Evolutionary conservation across 768 basidiomycete species (phyloP), one percentile per base, ranked within the genome.

Genomic region (Lactifluus volemus): DNA sequence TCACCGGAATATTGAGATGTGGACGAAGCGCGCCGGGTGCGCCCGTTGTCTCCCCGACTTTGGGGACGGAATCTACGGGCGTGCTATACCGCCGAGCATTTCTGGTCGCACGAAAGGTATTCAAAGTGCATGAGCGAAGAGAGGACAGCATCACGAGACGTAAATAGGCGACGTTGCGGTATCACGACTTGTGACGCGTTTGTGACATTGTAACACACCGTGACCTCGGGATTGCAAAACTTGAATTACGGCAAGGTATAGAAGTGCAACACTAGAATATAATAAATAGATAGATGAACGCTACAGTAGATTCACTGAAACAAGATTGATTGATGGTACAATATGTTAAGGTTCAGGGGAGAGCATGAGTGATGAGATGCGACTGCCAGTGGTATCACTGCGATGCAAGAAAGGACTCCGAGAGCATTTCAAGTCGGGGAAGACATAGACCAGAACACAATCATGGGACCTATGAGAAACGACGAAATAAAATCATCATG

Each of bases 1-100:
- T 74, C 25, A 79, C 74, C 4, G 72, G 53, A 45, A 82, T 68
- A 48, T 73, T 73, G 15, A 79, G 68, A 55, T 78, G 78, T 0
- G 77, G 78, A 11, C 80, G 74, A 45, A 73, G 71, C 41, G 73
- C 68, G 12, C 72, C 70, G n/a, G 49, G 53, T 21, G 63, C 63
- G 34, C 36, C 44, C 7, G 49, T 38, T 32, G 53, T 45, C 49
- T n/a, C 34, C 38, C 52, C 48, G 14, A 41, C 36, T 38, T 29
- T 19, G 36, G 56, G 39, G 29, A 38, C 17, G 21, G 8, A 12
- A 12, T 63, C 64, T 53, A 63, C 12, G 11, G 57, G 45, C n/a
- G 61, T 65, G 19, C 61, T 63, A 63, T 65, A 65, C 8, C 10
- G 32, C 34, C 61, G 51, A 25, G 38, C 11, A 25, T 19, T 47